Percentiles rank a stretch among this genome's conserved stretches.
Conservation (phyloP, 2,329 filamentous ascomycete species). For the Purpureocillium takamizusanense region DNA sequence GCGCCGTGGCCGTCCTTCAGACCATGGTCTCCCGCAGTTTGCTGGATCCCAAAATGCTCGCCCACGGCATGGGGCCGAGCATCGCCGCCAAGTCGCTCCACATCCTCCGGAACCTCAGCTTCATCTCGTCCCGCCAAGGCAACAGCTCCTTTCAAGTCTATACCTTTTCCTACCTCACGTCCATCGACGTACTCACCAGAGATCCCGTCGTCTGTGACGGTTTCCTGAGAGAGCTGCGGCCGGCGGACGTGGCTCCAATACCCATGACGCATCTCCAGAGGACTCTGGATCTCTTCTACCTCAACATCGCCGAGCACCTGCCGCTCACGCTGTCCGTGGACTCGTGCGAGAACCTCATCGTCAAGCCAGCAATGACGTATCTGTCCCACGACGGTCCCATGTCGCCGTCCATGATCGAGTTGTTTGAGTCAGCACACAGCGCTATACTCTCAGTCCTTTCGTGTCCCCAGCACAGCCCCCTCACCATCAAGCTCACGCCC, state of each 20-base stretch:
- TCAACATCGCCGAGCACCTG: slow-evolving; percentile 80
- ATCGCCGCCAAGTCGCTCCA: slow-evolving; percentile 65
- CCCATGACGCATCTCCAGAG: slow-evolving; percentile 43
- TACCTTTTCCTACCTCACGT: slow-evolving; percentile 71
- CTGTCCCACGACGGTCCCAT: slow-evolving; percentile 40
- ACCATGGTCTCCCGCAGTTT: slow-evolving; percentile 59
- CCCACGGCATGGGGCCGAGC: slow-evolving; percentile 41
- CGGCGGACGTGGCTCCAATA: slow-evolving; percentile 21
- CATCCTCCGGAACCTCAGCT: slow-evolving; percentile 68
- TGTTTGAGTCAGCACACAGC: slow-evolving; percentile 87
- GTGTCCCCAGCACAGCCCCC: slow-evolving; percentile 63
- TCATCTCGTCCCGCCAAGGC: slow-evolving; percentile 68
- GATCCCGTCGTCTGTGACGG: slow-evolving; percentile 56
- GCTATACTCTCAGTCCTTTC: slow-evolving; percentile 73
- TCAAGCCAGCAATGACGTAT: slow-evolving; percentile 67
- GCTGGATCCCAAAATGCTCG: slow-evolving; percentile 38
- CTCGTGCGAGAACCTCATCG: slow-evolving; percentile 62
- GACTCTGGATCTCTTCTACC: slow-evolving; percentile 76
- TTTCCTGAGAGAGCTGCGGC: slow-evolving; percentile 56
- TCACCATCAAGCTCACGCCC: slow-evolving; percentile 64
- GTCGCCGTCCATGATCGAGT: slow-evolving; percentile 37
- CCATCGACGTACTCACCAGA: slow-evolving; percentile 72
- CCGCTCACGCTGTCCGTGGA: slow-evolving; percentile 58
- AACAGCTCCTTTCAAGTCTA: slow-evolving; percentile 74
- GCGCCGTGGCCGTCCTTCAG: slow-evolving; percentile 64